A percentile compares a stretch with the other conserved stretches of the same genome.
phyloP scores from a whole-genome alignment of 306 rosid species.

The Inga leiocalycina region DNA sequence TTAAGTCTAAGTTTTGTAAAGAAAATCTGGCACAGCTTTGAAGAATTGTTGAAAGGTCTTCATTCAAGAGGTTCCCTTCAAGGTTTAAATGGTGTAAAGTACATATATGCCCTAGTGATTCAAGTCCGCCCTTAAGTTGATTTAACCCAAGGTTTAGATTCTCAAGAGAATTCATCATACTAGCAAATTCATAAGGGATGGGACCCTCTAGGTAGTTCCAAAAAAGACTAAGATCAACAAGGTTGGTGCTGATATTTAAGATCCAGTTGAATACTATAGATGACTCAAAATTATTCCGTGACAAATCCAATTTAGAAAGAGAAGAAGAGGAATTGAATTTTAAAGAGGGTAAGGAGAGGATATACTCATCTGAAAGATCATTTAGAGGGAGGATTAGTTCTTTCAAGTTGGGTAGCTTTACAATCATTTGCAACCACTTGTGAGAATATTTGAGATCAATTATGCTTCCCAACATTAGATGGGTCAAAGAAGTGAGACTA shows the following conservation, averaged over 20 bases:
- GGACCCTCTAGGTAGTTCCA: not conserved
- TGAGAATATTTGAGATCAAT: not conserved
- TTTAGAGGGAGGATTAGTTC: rapidly evolving
- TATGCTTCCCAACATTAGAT: too few species aligned
- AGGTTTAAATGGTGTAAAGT: not conserved
- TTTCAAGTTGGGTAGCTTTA: not conserved
- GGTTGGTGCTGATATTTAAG: too few species aligned
- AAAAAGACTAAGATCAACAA: too few species aligned
- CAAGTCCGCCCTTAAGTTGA: not conserved
- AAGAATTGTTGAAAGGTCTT: not conserved
- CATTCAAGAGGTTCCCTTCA: not conserved
- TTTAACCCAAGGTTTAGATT: not conserved
- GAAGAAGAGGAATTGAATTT: not conserved
- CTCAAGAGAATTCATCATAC: not conserved
- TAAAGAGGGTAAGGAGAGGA: not conserved
- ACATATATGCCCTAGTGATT: not conserved
- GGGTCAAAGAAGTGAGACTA: too few species aligned
- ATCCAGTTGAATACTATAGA: too few species aligned
- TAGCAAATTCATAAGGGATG: not conserved
- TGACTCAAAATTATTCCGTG: too few species aligned
- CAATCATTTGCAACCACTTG: not conserved
- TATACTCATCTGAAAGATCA: not conserved
- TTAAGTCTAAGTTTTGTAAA: not conserved
- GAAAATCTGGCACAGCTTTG: not conserved
- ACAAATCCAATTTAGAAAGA: not conserved